Conservation (phyloP, 2,329 filamentous ascomycete species). For the Aspergillus vadensis region DNA sequence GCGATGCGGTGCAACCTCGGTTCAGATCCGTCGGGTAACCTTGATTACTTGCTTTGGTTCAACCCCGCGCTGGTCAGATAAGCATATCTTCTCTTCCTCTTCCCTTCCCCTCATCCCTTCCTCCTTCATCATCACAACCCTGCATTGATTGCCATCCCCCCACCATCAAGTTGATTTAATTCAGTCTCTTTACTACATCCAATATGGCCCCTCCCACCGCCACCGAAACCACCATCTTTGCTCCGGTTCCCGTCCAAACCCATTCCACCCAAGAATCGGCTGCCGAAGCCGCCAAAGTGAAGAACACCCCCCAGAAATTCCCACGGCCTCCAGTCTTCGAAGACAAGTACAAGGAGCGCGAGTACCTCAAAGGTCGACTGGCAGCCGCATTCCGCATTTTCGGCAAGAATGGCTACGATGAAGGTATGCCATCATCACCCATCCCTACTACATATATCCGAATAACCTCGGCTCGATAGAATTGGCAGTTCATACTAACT, state of each 20-base stretch:
- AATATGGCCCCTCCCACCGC: slow-evolving; percentile 20
- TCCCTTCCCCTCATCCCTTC: too few relatives aligned
- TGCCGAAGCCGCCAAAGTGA: slow-evolving; percentile 33
- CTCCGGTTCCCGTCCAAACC: slow-evolving; percentile 19
- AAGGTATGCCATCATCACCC: slow-evolving; percentile 32
- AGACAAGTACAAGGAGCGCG: slow-evolving; percentile 50
- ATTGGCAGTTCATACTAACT: neutral
- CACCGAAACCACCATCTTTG: slow-evolving; percentile 19
- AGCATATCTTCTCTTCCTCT: too few relatives aligned
- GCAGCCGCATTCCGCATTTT: slow-evolving; percentile 61
- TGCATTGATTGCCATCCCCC: neutral
- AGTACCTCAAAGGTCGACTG: slow-evolving; percentile 58
- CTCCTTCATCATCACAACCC: too few relatives aligned
- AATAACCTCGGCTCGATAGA: neutral
- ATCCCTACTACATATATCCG: neutral
- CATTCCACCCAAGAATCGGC: slow-evolving; percentile 27
- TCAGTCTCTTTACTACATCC: neutral
- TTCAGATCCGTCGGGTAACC: too few relatives aligned
- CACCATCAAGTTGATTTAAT: neutral
- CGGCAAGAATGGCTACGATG: slow-evolving; percentile 59
- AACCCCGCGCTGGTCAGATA: too few relatives aligned
- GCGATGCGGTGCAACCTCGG: too few relatives aligned
- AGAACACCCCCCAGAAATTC: slow-evolving; percentile 27
- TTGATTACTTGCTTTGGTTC: too few relatives aligned
- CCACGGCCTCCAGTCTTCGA: slow-evolving; percentile 42